Evolutionary conservation across 768 basidiomycete genomes (phyloP).

Genomic region (Naganishia friedmannii): DNA sequence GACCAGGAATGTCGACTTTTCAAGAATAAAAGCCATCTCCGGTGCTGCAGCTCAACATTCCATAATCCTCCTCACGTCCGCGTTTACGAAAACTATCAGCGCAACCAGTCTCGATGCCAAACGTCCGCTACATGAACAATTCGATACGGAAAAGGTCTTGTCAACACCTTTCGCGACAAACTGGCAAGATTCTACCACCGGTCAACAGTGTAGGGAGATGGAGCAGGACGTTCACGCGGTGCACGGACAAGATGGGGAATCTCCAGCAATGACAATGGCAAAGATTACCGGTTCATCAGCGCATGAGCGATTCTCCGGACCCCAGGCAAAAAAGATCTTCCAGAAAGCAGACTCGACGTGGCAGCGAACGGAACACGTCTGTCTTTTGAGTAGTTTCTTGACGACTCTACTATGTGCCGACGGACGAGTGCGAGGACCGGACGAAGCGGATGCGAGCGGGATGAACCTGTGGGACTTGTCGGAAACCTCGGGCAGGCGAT

Average conservation of each 20-base stretch:
- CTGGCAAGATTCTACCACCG: slow-evolving; percentile 89
- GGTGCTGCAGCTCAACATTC: slow-evolving; percentile 71
- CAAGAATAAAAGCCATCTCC: slow-evolving; percentile 63
- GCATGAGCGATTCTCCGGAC: slow-evolving; percentile 83
- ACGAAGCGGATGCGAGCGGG: slow-evolving; percentile 46
- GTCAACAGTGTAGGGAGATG: slow-evolving; percentile 66
- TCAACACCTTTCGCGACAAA: slow-evolving; percentile 62
- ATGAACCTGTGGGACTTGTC: slow-evolving; percentile 23
- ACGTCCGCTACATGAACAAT: slow-evolving; percentile 54
- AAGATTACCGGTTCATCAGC: slow-evolving; percentile 64
- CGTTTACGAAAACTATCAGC: slow-evolving; percentile 59
- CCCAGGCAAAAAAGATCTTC: slow-evolving; percentile 73
- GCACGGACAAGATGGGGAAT: neutral
- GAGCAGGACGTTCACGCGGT: slow-evolving; percentile 66
- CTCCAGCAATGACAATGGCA: slow-evolving; percentile 22
- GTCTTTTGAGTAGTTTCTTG: slow-evolving; percentile 77
- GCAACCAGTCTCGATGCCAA: slow-evolving; percentile 76
- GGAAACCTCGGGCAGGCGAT: slow-evolving; percentile 60
- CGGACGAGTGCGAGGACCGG: slow-evolving; percentile 72
- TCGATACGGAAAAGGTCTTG: slow-evolving; percentile 51
- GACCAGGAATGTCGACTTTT: slow-evolving; percentile 58
- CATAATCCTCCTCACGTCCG: slow-evolving; percentile 28
- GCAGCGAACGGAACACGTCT: slow-evolving; percentile 64
- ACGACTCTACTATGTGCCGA: slow-evolving; percentile 69
- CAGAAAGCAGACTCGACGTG: slow-evolving; percentile 51